A percentile compares a stretch with the other conserved stretches of the same genome.
Evolutionary conservation across 805 yeast genomes (phyloP).

Genomic region (Myxozyma mucilagina): DNA sequence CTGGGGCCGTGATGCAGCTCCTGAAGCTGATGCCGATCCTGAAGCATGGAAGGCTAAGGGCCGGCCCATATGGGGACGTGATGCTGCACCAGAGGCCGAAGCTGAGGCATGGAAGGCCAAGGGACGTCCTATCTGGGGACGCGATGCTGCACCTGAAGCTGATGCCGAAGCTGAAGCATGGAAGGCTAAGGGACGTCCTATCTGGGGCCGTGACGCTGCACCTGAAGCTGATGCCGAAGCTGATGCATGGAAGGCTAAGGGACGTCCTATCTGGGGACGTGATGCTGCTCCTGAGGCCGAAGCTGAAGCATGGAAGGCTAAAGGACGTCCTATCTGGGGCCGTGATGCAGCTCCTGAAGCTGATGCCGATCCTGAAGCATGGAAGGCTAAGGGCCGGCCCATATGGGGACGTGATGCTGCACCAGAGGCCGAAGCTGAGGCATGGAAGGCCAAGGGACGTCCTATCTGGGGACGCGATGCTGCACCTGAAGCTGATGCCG

Average conservation of each 20-base stretch:
- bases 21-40: constrained; percentile 11
- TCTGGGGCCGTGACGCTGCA: no score
- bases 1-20: constrained; percentile 23
- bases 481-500: not conserved
- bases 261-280: constrained; percentile 9
- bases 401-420: constrained; percentile 20
- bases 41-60: constrained; percentile 1
- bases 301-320: constrained; percentile 10
- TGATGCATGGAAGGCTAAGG: not conserved
- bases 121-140: constrained; percentile 7
- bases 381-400: constrained; percentile 8
- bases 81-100: constrained; percentile 15
- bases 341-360: constrained; percentile 26
- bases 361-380: not conserved
- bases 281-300: constrained; percentile 22
- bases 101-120: constrained; percentile 11
- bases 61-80: constrained; percentile 11
- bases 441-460: constrained; percentile 5
- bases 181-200: no score
- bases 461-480: constrained; percentile 13
- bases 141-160: constrained; percentile 22
- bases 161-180: no score
- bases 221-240: no score
- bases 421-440: constrained; percentile 10
- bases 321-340: constrained; percentile 12